Conservation (phyloP, 2,329 filamentous ascomycete species). For the Hirsutella rhossiliensis region DNA sequence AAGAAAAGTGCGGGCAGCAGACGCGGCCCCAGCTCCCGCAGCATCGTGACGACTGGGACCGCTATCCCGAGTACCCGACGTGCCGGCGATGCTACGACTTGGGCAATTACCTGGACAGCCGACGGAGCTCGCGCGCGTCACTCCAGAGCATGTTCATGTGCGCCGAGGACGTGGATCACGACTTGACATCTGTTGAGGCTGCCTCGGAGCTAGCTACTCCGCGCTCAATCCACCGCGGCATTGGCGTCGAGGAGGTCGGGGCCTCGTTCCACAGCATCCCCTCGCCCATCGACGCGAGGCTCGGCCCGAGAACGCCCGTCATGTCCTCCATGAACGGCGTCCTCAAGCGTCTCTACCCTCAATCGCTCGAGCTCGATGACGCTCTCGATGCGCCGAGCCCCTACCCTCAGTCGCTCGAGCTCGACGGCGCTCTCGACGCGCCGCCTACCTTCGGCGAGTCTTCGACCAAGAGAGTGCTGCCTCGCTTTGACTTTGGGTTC, state of each 20-base stretch:
- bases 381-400: neutral
- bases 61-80: constrained; percentile 25
- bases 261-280: constrained; percentile 17
- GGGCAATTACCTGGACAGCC: constrained; percentile 26
- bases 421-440: neutral
- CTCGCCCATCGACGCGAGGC: constrained; percentile 9
- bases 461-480: neutral
- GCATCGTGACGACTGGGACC: constrained; percentile 26
- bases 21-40: constrained; percentile 27
- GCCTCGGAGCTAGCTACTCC: constrained; percentile 31
- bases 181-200: constrained; percentile 23
- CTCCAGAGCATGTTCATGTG: constrained; percentile 29
- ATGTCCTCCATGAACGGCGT: neutral
- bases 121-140: constrained; percentile 28
- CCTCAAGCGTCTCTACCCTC: neutral
- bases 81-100: constrained; percentile 30
- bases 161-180: constrained; percentile 22
- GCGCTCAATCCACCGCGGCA: constrained; percentile 20
- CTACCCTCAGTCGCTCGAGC: neutral
- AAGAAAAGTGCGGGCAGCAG: constrained; percentile 28
- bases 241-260: constrained; percentile 21
- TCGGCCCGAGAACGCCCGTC: neutral
- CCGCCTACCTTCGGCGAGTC: neutral
- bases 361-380: neutral
- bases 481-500: neutral